A percentile compares a stretch with the other conserved stretches of the same genome.
Evolutionary conservation across 1,284 basidiomycete species (phyloP).

Genomic region (Cryptococcus hybrid): DNA sequence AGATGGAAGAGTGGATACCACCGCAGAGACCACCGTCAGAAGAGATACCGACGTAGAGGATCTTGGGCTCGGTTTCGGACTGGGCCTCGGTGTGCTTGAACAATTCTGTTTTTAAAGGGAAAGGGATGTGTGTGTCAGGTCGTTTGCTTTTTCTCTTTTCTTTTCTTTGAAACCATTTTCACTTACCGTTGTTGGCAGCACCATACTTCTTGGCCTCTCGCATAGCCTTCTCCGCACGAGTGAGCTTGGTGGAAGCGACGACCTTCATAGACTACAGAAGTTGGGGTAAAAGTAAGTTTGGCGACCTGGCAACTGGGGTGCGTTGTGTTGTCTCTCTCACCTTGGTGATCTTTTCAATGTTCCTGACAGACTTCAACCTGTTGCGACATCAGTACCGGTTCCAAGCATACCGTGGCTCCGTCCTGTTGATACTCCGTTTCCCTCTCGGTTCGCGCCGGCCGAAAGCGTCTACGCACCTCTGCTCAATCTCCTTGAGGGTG

Average conservation of each 20-base stretch:
- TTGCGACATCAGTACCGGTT: background rate
- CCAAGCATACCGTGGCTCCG: conserved; percentile 11
- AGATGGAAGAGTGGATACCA: conserved; percentile 98
- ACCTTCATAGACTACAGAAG: conserved; percentile 88
- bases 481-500: conserved; percentile 94
- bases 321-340: conserved; percentile 27
- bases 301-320: too few relatives aligned
- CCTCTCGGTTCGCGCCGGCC: background rate
- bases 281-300: background rate
- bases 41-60: conserved; percentile 89
- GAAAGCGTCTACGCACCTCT: conserved; percentile 55
- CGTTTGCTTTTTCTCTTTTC: background rate
- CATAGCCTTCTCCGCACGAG: conserved; percentile 96
- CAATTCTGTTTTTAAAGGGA: conserved; percentile 59
- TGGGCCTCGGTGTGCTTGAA: conserved; percentile 62
- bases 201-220: conserved; percentile 91
- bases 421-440: conserved; percentile 79
- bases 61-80: conserved; percentile 62
- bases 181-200: conserved; percentile 83
- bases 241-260: conserved; percentile 97
- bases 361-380: conserved; percentile 82
- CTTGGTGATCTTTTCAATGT: conserved; percentile 99
- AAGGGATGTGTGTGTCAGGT: background rate
- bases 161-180: background rate
- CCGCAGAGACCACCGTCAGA: conserved; percentile 99